Evolutionary conservation across 2,329 filamentous ascomycete genomes (phyloP), one percentile per base, ranked within the genome.

Genomic region (Clarireedia homoeocarpa): DNA sequence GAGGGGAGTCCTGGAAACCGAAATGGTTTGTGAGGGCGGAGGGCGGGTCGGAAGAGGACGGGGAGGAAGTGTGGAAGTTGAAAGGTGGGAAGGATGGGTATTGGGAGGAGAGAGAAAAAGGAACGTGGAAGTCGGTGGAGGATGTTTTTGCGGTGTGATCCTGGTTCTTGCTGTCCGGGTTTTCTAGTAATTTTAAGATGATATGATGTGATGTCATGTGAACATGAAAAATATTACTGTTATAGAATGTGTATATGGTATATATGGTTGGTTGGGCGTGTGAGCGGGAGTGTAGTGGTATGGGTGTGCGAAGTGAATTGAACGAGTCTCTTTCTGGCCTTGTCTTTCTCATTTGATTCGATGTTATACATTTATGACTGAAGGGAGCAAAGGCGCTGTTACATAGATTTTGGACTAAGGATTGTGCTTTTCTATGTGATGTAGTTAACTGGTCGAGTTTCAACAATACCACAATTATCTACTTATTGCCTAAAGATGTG

Each of bases 11-110:
- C 57, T 85, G 91, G 78, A 80, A 75, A 63, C 89, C 94, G 5
- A 79, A 81, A 62, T 99, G 92, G 91, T 99, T 99, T 69, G 81
- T 84, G 52, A 85, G 81, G 72, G 83, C 88, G 7, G 74, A 74
- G 12, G 74, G 73, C 48, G 76, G 77, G 46, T 76, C 78, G n/a
- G 77, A 79, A 24, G 74, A 79, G 5, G 85, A 88, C 67, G 74
- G 79, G 4, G 85, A 88, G 67, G 84, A 88, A 67, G 77, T 86
- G 10, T 89, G 88, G 88, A 80, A 83, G 65, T 71, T 96, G 61
- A 94, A 85, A 74, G 76, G 77, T 2, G 90, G 91, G 20, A 91
- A 86, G 71, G 90, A 95, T 17, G 85, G 89, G 7, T 99, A 99
- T 72, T 99, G 94, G 94, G 91, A 96, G 68, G 86, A 89, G 72